Percentiles rank a stretch among this genome's conserved stretches.
Evolutionary conservation across 441 rosid species (phyloP).

Genomic region (Euphorbia corollata): DNA sequence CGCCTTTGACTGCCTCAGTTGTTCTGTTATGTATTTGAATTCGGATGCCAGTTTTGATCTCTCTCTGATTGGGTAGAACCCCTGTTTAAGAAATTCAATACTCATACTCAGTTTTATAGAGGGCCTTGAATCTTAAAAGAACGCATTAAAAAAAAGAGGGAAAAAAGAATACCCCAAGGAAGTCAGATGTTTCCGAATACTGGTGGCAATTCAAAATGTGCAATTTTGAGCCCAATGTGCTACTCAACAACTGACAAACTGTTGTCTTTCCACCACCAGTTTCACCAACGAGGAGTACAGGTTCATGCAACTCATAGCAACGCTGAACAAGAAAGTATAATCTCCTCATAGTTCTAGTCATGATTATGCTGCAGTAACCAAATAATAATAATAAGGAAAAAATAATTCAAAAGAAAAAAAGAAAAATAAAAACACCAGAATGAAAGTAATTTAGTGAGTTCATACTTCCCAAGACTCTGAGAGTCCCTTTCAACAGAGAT

Average conservation of each 20-base stretch:
- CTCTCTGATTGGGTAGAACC: constrained; percentile 90
- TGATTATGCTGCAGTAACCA: constrained; percentile 46
- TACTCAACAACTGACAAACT: constrained; percentile 79
- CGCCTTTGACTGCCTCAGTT: constrained; percentile 53
- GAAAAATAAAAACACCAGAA: constrained; percentile 14
- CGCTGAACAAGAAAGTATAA: constrained; percentile 70
- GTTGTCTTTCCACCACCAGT: constrained; percentile 99
- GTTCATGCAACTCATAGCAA: constrained; percentile 81
- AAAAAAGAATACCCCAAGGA: constrained; percentile 61
- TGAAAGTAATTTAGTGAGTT: constrained; percentile 1
- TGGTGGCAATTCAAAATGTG: constrained; percentile 97
- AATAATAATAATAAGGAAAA: constrained; percentile 18
- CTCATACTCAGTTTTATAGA: neutral
- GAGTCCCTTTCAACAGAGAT: constrained; percentile 14
- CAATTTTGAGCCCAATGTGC: constrained; percentile 44
- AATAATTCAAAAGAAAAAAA: constrained; percentile 13
- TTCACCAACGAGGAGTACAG: constrained; percentile 98
- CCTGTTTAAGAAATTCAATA: constrained; percentile 44
- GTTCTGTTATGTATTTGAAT: constrained; percentile 46
- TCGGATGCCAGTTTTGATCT: constrained; percentile 66
- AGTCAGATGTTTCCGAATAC: constrained; percentile 94
- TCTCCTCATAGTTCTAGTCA: constrained; percentile 89
- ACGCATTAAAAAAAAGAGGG: neutral
- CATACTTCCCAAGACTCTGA: constrained; percentile 45
- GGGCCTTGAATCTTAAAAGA: constrained; percentile 5